These are phyloP conservation scores for Colletotrichum nymphaeae DNA, from an alignment of 2,329 filamentous ascomycete genomes.

Conservation along the genomic window DNA sequence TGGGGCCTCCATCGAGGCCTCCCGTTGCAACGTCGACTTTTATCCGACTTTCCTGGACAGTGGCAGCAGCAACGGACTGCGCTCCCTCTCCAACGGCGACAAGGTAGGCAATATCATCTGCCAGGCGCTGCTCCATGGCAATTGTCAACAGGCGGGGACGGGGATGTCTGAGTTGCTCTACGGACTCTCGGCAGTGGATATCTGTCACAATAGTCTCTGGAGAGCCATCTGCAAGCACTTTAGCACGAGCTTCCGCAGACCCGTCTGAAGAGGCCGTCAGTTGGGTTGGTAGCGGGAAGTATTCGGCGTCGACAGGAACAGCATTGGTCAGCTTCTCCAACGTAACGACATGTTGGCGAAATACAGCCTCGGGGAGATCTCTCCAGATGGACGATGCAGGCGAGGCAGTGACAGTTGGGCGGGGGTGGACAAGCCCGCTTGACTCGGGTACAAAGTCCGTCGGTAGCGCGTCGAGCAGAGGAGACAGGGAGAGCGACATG, in stretches of 20 bases:
- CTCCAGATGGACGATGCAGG: constrained; percentile 30
- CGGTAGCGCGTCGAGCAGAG: constrained; percentile 5
- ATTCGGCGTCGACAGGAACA: constrained; percentile 27
- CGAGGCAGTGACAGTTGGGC: constrained; percentile 25
- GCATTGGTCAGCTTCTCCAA: constrained; percentile 35
- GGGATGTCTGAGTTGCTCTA: not conserved
- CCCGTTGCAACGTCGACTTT: not conserved
- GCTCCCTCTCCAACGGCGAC: constrained; percentile 35
- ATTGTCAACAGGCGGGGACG: constrained; percentile 12
- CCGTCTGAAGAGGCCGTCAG: not conserved
- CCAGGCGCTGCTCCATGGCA: constrained; percentile 29
- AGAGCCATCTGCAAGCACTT: not conserved
- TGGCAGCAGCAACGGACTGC: constrained; percentile 36
- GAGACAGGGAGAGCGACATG: constrained; percentile 19
- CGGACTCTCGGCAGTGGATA: not conserved
- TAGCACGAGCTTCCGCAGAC: not conserved
- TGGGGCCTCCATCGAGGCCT: not conserved
- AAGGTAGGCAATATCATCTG: constrained; percentile 33
- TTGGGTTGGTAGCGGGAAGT: constrained; percentile 8
- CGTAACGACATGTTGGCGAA: constrained; percentile 29
- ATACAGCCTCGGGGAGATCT: constrained; percentile 19
- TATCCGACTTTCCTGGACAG: constrained; percentile 26
- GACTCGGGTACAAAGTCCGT: not conserved
- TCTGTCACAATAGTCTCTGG: not conserved
- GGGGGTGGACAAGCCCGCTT: not conserved